These are phyloP conservation scores for Capsicum pubescens DNA, from an alignment of 257 asterid species.

Conservation along the genomic window DNA sequence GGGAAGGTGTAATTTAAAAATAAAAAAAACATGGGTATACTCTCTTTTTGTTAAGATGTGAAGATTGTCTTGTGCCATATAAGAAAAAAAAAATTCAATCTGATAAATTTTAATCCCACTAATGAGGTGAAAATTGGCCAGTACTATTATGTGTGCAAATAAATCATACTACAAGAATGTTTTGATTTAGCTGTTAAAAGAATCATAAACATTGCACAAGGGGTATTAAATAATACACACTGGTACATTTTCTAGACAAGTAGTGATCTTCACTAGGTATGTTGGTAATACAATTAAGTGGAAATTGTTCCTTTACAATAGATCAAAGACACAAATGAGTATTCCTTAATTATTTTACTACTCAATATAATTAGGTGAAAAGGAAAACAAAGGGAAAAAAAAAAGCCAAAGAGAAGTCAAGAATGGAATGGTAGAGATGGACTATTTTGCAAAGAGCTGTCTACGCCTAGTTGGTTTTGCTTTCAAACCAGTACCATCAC, in stretches of 20 bases:
- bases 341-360: conserved; percentile 28
- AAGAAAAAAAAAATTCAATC: neutral
- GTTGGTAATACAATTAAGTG: conserved; percentile 26
- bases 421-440: conserved; percentile 1
- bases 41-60: neutral
- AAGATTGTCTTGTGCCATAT: neutral
- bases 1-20: no score
- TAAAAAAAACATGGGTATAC: no score
- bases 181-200: neutral
- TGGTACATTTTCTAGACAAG: neutral
- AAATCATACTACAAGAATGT: neutral
- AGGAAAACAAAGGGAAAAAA: neutral
- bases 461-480: conserved; percentile 57
- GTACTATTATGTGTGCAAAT: neutral
- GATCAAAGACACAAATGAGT: conserved; percentile 18
- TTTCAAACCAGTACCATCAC: conserved; percentile 58
- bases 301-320: conserved; percentile 20
- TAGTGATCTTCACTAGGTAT: conserved; percentile 7
- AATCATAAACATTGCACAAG: neutral
- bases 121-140: neutral
- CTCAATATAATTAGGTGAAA: conserved; percentile 27
- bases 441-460: conserved; percentile 55
- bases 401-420: neutral
- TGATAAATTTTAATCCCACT: neutral
- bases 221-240: neutral